Base-by-base conservation (phyloP, 345 rosid genomes). In the Punica granatum region DNA sequence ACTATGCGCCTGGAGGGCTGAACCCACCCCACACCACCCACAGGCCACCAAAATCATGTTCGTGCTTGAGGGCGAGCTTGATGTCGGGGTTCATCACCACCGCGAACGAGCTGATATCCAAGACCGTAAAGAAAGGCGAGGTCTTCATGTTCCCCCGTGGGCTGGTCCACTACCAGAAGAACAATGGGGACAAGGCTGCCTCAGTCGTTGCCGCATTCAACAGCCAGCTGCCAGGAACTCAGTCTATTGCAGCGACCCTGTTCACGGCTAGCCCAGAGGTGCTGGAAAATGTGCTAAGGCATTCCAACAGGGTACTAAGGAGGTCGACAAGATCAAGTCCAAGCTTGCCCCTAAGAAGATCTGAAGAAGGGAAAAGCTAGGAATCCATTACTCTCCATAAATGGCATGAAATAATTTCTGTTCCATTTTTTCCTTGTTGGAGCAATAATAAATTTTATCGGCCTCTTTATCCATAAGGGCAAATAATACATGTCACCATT, bases 21-120 rank as follows among this genome's bases (percentile, higher is more conserved):
- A 87, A 87, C 78, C 89, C 89, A 0, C 92, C 90, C 1, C 90
- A 87, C 78, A 85, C 86, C 90, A 87, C 73, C 90, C 90, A 30
- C 86, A 88, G 0, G 92, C 86, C 67, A 87, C 90, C 0, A 90
- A 87, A 61, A 70, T 87, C 25, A 73, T 81, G 31, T 87, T 72
- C 67, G 84, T 85, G 54, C 78, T 85, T 4, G 81, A 83, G 21
- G 92, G 92, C 34, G 82, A 81, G 63, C 71, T 87, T 28, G 82
- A 83, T 26, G 92, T 85, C 5, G n/a, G 92, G 86, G 6, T 87
- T 87, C 65, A 83, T 87, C 78, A 85, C 90, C 1, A 85, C 88
- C 3, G 72, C 74, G 21, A 83, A 87, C 74, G 85, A 80, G 66
- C 69, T 85, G 69, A 72, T 81, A 80, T 75, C 80, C 11, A 80